Conservation (phyloP, 768 basidiomycete species). For the Mrakia gelida region DNA sequence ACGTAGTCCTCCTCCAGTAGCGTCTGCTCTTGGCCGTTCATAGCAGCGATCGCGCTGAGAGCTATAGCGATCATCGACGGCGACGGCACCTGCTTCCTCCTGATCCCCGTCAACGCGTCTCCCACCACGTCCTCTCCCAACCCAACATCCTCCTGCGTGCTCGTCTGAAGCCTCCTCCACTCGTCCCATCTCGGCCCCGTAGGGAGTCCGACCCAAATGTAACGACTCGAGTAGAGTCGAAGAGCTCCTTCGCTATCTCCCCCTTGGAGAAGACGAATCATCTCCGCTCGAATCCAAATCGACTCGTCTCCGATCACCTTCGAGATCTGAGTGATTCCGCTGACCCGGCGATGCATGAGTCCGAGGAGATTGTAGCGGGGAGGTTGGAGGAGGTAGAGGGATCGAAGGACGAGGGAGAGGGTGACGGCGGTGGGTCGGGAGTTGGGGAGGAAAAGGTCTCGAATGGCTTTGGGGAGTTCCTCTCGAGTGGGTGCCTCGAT, state of each 20-base stretch:
- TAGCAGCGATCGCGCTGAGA: neutral
- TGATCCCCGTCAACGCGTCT: neutral
- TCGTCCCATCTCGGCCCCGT: slow-evolving; percentile 9
- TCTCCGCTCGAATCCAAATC: slow-evolving; percentile 21
- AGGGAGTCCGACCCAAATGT: slow-evolving; percentile 23
- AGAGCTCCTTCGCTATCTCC: neutral
- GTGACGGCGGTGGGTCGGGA: neutral
- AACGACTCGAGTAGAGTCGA: slow-evolving; percentile 6
- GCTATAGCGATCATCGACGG: neutral
- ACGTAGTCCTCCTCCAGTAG: slow-evolving; percentile 10
- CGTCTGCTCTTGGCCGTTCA: neutral
- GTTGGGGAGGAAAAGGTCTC: neutral
- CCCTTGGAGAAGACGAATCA: neutral
- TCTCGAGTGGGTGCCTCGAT: neutral
- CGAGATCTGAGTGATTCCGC: slow-evolving; percentile 1
- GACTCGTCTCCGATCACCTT: neutral
- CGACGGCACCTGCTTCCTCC: slow-evolving; percentile 2
- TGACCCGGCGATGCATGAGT: slow-evolving; percentile 12
- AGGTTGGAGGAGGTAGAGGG: neutral
- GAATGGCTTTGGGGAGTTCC: slow-evolving; percentile 8
- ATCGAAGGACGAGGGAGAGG: neutral
- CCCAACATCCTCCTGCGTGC: neutral
- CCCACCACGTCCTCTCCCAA: slow-evolving; percentile 6
- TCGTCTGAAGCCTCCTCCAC: neutral
- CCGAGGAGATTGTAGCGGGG: slow-evolving; percentile 4